Percentiles rank a stretch among this genome's conserved stretches.
phyloP scores from a whole-genome alignment of 495 filamentous ascomycete species.

The Neurospora tetrasperma region DNA sequence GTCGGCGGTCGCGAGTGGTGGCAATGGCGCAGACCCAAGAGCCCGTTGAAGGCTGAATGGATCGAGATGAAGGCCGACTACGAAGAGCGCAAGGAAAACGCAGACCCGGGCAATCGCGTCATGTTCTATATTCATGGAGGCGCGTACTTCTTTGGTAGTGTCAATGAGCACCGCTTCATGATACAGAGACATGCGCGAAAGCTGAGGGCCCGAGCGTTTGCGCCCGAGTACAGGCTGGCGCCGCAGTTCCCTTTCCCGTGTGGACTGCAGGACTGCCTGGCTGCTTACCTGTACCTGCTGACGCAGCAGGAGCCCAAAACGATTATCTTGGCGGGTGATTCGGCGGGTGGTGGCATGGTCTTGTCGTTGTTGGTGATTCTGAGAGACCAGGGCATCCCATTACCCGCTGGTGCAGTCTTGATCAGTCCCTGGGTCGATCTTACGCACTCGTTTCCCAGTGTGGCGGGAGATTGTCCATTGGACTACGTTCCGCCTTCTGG shows the following conservation, averaged over 20 bases:
- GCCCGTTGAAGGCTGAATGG: slow-evolving; percentile 73
- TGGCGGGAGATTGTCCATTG: slow-evolving; percentile 56
- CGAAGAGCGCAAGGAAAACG: slow-evolving; percentile 50
- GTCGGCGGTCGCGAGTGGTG: slow-evolving; percentile 86
- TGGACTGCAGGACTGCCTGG: slow-evolving; percentile 76
- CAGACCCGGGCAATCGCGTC: slow-evolving; percentile 53
- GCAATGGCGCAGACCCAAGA: slow-evolving; percentile 68
- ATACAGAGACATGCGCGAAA: slow-evolving; percentile 92
- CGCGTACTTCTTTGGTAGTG: slow-evolving; percentile 66
- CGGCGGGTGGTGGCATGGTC: slow-evolving; percentile 82
- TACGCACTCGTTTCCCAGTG: slow-evolving; percentile 88
- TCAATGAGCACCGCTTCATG: slow-evolving; percentile 93
- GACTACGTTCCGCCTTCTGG: slow-evolving; percentile 86
- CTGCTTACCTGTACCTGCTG: slow-evolving; percentile 75
- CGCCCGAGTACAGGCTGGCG: slow-evolving; percentile 77
- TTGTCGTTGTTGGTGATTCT: slow-evolving; percentile 68
- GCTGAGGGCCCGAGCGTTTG: slow-evolving; percentile 77
- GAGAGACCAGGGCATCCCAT: slow-evolving; percentile 66
- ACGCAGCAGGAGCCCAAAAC: slow-evolving; percentile 61
- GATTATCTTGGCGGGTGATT: slow-evolving; percentile 78
- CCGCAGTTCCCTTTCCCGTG: slow-evolving; percentile 96
- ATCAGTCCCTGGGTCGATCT: slow-evolving; percentile 92
- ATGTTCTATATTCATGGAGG: slow-evolving; percentile 91
- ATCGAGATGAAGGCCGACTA: slow-evolving; percentile 88
- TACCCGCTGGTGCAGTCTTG: slow-evolving; percentile 82